phyloP scores from a whole-genome alignment of 75 land plant genomes.

The Adiantum capillusveneris region DNA sequence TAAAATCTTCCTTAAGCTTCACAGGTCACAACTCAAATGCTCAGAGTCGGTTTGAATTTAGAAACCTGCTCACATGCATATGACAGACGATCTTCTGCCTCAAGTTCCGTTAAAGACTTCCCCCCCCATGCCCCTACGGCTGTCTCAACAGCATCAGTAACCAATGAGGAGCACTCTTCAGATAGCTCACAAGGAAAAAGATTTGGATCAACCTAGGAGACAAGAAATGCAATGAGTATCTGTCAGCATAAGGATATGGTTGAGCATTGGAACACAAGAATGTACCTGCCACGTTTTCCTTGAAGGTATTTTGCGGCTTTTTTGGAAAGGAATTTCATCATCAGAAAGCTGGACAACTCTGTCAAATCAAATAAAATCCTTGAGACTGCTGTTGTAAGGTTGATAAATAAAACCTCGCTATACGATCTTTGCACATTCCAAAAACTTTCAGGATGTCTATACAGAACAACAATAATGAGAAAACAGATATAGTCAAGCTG shows the following conservation, averaged over 20 bases:
- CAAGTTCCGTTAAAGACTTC: slow-evolving; percentile 81
- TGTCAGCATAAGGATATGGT: not conserved
- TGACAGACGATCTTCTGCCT: slow-evolving; percentile 92
- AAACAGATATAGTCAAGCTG: too few relatives aligned
- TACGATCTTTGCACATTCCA: too few relatives aligned
- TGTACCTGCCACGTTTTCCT: slow-evolving; percentile 83
- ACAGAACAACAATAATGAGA: too few relatives aligned
- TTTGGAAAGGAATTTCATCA: slow-evolving; percentile 49
- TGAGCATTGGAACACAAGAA: not conserved
- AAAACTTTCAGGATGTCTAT: too few relatives aligned
- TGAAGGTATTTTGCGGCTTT: slow-evolving; percentile 53
- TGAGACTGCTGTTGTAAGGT: too few relatives aligned
- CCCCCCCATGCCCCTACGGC: slow-evolving; percentile 88
- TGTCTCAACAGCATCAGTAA: slow-evolving; percentile 74
- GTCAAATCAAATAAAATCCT: slow-evolving; percentile 16
- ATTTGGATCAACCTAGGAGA: slow-evolving; percentile 66
- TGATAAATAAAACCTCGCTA: too few relatives aligned
- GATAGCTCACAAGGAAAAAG: slow-evolving; percentile 89
- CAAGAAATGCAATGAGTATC: not conserved
- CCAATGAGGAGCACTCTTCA: slow-evolving; percentile 36
- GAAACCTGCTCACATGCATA: slow-evolving; percentile 94
- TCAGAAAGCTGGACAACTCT: slow-evolving; percentile 74
- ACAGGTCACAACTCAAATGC: too few relatives aligned
- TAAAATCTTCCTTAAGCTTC: too few relatives aligned
- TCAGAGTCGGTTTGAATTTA: not conserved